Conservation (phyloP, 345 rosid species). For the Cochlearia excelsa region DNA sequence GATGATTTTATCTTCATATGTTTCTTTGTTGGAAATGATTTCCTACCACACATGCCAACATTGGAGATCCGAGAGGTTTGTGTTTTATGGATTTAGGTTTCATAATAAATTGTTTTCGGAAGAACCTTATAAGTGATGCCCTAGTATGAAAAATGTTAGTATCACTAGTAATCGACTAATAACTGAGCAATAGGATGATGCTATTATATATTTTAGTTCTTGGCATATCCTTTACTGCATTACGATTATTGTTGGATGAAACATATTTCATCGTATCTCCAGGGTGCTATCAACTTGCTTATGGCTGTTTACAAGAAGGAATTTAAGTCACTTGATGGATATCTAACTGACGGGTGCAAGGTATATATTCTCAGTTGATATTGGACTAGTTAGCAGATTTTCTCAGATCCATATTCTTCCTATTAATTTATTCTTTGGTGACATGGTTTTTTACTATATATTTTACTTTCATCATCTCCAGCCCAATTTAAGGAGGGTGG, state of each 20-base stretch:
- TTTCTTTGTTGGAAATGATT: conserved; percentile 98
- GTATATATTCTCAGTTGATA: conserved; percentile 37
- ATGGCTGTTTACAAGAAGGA: conserved; percentile 94
- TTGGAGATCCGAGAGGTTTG: conserved; percentile 98
- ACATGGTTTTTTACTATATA: conserved; percentile 17
- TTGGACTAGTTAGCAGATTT: conserved; percentile 12
- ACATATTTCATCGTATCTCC: conserved; percentile 31
- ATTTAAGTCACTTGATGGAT: conserved; percentile 68
- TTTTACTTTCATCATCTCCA: conserved; percentile 30
- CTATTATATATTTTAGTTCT: conserved; percentile 11
- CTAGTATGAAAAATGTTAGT: background rate
- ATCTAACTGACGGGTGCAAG: conserved; percentile 82
- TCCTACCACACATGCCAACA: conserved; percentile 98
- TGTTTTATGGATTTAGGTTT: conserved; percentile 13
- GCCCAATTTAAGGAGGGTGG: conserved; percentile 81
- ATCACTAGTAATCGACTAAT: background rate
- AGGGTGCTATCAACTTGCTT: conserved; percentile 98
- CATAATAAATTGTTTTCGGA: background rate
- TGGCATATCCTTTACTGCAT: background rate
- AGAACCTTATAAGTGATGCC: conserved; percentile 1
- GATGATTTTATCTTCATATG: conserved; percentile 99
- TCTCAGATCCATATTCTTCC: conserved; percentile 3
- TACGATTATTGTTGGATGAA: background rate
- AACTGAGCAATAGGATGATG: background rate
- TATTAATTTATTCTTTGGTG: conserved; percentile 16